Evolutionary conservation across 164 flowering plant genomes (phyloP), one percentile per base, ranked within the genome.

Genomic region (Paratinospora sagittata): DNA sequence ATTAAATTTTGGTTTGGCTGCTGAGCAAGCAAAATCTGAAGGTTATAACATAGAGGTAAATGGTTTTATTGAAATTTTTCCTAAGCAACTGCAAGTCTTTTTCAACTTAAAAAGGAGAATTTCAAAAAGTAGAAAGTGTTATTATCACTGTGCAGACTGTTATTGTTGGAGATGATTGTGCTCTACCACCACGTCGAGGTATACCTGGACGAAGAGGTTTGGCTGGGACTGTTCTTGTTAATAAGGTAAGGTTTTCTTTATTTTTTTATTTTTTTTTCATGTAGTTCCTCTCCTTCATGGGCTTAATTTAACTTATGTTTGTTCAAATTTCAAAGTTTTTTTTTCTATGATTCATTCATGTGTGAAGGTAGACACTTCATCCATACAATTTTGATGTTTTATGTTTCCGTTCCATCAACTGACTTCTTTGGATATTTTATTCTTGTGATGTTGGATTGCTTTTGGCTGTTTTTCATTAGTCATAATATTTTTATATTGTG

Each of bases 121-220:
- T 47, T 19, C 34, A 30, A 30, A 47, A 14, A 0, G 8, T 19
- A 52, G 5, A 37, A 12, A 24, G 27, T 43, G 23, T 1, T 45
- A 0, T 19, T 76, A 68, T 68, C 24, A 37, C 52, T 39, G 67
- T 82, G 81, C 73, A 95, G 97, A 86, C 79, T 68, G 97, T 95
- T 27, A 89, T 92, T 77, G 96, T 95, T 79, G 97, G 97, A 72
- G 99, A 95, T 84, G 99, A 95, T 77, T 95, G 99, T 86, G 97
- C 97, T 75, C 86, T 95, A 63, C 97, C 97, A 72, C 98, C 97
- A 60, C 93, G 93, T 75, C 90, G 93, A 70, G 97, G 97, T 66
- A 83, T 92, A 77, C 90, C 93, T 78, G 99, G 99, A 37, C 83
- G 97, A 60, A 85, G 97, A 82, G 99, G 99, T 70, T 84, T 95